Base-by-base conservation (phyloP, 2,329 filamentous ascomycete species). In the Pseudodiploospora longispora region DNA sequence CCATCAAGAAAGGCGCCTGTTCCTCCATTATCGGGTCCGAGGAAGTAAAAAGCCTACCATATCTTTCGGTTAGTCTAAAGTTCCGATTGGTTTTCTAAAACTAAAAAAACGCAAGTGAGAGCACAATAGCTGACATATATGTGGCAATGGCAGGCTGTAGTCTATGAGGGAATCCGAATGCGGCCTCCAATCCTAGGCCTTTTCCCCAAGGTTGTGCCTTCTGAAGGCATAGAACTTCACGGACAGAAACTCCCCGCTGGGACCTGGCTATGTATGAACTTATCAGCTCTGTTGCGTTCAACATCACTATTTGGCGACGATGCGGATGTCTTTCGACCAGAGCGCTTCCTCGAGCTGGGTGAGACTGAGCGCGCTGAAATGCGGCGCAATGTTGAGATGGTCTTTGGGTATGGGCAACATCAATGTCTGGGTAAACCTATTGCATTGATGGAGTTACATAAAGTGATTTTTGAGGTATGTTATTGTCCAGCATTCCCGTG, bases 321-420 rank as follows among this genome's bases (percentile, higher is more conserved):
- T 55, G 54, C 57, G 37, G 37, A 62, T 5, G 41, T 50, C 2
- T 59, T 68, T 58, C 48, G 47, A 1, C 67, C 67, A 0, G 64
- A 68, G 41, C 48, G 67, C 5, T 70, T 66, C 67, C 48, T 64
- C 10, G 30, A 40, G 10, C 28, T 10, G n/a, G 28, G 12, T 5
- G 29, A 31, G 6, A 12, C 38, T 5, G 10, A 30, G 8, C 10
- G n/a, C 8, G n/a, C 30, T 7, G 32, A 9, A 9, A 34, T 34
- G 32, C 19, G 19, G 19, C 12, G 10, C 37, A 39, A 39, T 19
- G 27, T 27, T 28, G 30, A 28, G 19, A 39, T 39, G 37, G 27
- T n/a, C 12, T 39, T 39, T 39, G 37, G 37, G 10, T 39, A 10
- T 28, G 37, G 37, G 6, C 10, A n/a, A 28, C 37, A 28, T 10